Percentiles rank a stretch among this genome's conserved stretches.
These are phyloP conservation scores for Trapa incisa DNA, from an alignment of 345 rosid species.

Conservation along the genomic window DNA sequence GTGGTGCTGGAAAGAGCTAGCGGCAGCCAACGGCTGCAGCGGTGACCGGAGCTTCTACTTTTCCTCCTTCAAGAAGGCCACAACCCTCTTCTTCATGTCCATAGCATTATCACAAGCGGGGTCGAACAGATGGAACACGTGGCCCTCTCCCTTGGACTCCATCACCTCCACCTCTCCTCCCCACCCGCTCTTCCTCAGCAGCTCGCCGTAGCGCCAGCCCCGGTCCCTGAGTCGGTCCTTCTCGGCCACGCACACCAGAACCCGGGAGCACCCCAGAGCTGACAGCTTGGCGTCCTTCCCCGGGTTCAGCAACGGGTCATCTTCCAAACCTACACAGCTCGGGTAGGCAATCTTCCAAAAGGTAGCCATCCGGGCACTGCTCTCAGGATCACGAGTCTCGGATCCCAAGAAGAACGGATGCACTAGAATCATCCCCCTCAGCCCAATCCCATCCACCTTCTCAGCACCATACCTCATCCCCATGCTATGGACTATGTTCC, in stretches of 20 bases:
- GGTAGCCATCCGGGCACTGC: not conserved
- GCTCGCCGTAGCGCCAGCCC: conserved; percentile 19
- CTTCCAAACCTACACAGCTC: conserved; percentile 6
- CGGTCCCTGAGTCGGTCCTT: conserved; percentile 14
- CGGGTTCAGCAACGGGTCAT: conserved; percentile 25
- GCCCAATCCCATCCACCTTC: conserved; percentile 2
- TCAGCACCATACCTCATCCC: conserved; percentile 7
- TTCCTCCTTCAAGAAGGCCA: no score
- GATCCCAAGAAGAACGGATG: conserved; percentile 26
- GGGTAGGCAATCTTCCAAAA: conserved; percentile 19
- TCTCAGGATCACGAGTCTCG: conserved; percentile 4
- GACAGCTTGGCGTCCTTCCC: conserved; percentile 10
- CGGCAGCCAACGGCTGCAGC: no score
- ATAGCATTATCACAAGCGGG: conserved; percentile 5
- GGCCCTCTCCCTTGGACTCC: conserved; percentile 21
- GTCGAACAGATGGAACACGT: no score
- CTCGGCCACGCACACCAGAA: conserved; percentile 24
- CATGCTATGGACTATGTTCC: conserved; percentile 22
- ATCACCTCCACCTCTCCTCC: conserved; percentile 14
- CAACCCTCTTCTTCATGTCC: no score
- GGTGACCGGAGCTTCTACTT: no score
- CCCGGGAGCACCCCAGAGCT: conserved; percentile 14
- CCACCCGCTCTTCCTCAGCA: conserved; percentile 18
- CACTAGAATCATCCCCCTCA: conserved; percentile 18
- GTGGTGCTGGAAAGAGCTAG: no score